Percentiles rank a stretch among this genome's conserved stretches.
phyloP scores from a whole-genome alignment of 768 basidiomycete species.

The Suillus fuscotomentosus region DNA sequence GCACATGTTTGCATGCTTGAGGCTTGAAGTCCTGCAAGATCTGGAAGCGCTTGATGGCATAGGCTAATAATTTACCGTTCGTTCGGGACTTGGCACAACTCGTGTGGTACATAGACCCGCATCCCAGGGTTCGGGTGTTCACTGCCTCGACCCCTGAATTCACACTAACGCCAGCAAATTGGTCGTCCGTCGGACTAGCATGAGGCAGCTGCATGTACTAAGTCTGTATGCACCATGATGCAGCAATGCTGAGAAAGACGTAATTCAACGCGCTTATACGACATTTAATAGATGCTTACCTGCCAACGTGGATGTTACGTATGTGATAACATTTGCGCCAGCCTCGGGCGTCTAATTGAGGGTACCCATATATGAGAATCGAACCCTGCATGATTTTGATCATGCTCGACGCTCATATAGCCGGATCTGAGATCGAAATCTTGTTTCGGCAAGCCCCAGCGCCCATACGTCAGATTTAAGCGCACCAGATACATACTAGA shows the following conservation, averaged over 20 bases:
- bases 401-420: too few species aligned
- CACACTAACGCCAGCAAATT: background rate
- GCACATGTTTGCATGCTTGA: background rate
- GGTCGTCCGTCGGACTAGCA: background rate
- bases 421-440: too few species aligned
- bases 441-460: too few species aligned
- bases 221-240: background rate
- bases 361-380: too few species aligned
- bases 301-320: too few species aligned
- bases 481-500: too few species aligned
- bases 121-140: background rate
- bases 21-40: background rate
- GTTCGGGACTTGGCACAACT: too few species aligned
- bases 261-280: too few species aligned
- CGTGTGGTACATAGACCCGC: background rate
- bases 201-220: background rate
- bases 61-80: background rate
- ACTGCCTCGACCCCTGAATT: background rate
- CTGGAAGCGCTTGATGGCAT: background rate
- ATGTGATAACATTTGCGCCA: too few species aligned
- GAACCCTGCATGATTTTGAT: too few species aligned
- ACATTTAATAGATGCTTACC: background rate
- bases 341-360: background rate
- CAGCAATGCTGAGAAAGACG: background rate
- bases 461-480: too few species aligned